A percentile compares a stretch with the other conserved stretches of the same genome.
Evolutionary conservation across 2,329 filamentous ascomycete genomes (phyloP).

Genomic region (Blastomyces gilchristii): DNA sequence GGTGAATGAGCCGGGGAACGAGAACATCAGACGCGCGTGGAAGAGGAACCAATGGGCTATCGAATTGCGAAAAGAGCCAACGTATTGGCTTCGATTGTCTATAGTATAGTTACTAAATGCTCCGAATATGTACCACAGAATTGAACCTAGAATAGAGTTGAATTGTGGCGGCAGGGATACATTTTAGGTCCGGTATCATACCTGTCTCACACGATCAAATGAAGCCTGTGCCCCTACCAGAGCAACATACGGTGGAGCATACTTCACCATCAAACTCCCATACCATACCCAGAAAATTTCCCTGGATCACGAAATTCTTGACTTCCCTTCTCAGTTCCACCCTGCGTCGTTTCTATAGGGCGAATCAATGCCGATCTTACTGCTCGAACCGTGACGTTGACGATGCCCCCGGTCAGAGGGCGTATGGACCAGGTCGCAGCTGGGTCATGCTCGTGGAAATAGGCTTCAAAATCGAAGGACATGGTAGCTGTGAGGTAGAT

Average conservation of each 20-base stretch:
- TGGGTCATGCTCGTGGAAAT: conserved; percentile 6
- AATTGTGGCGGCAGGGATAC: not conserved
- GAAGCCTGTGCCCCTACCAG: conserved; percentile 4
- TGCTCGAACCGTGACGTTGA: conserved; percentile 11
- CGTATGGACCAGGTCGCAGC: not conserved
- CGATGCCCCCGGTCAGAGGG: conserved; percentile 8
- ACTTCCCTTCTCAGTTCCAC: not conserved
- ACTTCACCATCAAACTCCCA: conserved; percentile 12
- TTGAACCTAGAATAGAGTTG: not conserved
- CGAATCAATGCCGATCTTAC: not conserved
- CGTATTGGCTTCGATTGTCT: conserved; percentile 10
- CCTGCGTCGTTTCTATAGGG: not conserved
- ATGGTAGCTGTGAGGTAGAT: not conserved
- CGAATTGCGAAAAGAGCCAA: conserved; percentile 3
- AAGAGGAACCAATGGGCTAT: not conserved
- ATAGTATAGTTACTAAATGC: not conserved
- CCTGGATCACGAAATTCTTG: not conserved
- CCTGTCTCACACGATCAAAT: conserved; percentile 11
- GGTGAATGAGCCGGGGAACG: conserved; percentile 3
- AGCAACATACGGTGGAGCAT: conserved; percentile 9
- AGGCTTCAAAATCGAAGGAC: conserved; percentile 8
- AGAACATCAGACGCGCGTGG: not conserved
- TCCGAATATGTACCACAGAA: not conserved
- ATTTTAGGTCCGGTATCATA: not conserved
- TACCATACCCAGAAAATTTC: not conserved